Evolutionary conservation across 1,284 basidiomycete genomes (phyloP).

Genomic region (Cerrena zonata): DNA sequence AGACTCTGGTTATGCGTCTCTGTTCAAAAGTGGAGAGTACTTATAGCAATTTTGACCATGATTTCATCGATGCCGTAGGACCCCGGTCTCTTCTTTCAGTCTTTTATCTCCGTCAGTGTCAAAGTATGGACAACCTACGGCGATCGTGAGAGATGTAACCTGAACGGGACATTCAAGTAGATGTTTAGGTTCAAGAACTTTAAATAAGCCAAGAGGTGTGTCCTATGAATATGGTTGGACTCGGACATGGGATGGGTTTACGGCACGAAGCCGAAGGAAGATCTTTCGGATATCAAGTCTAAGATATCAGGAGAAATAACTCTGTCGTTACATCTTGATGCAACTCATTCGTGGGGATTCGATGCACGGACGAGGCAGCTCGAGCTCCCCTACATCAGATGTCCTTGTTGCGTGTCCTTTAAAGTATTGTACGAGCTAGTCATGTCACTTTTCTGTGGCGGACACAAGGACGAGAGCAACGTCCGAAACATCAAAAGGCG

Average conservation of each 20-base stretch:
- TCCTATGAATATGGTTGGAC: too few species aligned
- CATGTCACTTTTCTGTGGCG: too few species aligned
- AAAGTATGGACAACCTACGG: neutral
- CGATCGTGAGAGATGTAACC: conserved; percentile 1
- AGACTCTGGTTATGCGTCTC: neutral
- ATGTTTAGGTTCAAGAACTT: too few species aligned
- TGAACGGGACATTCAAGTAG: too few species aligned
- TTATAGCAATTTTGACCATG: neutral
- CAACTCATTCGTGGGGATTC: too few species aligned
- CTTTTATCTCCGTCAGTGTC: neutral
- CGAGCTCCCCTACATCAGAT: too few species aligned
- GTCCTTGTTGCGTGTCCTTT: too few species aligned
- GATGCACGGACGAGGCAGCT: too few species aligned
- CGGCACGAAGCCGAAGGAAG: too few species aligned
- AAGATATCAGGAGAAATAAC: neutral
- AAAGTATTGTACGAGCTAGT: too few species aligned
- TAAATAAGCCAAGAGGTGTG: too few species aligned
- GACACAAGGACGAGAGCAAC: neutral
- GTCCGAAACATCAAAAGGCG: neutral
- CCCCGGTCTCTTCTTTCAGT: neutral
- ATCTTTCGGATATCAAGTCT: neutral
- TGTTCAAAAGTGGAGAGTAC: neutral
- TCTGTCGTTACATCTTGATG: neutral
- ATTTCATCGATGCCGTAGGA: conserved; percentile 3
- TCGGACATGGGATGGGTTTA: too few species aligned